These are phyloP conservation scores for Elymus sibiricus DNA, from an alignment of 176 grass and related monocot species.

Conservation along the genomic window DNA sequence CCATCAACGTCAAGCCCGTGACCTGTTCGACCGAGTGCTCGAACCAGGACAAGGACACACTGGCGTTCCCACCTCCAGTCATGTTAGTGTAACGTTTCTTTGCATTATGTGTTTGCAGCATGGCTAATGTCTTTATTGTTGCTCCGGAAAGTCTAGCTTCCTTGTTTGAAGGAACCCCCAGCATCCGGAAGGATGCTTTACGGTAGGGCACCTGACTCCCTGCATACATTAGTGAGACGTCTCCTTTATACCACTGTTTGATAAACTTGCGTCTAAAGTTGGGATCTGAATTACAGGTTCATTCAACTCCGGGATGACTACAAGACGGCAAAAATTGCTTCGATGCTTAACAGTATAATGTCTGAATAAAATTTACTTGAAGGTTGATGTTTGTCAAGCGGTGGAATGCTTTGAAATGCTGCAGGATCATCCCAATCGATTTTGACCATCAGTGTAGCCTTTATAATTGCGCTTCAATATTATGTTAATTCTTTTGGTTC, in stretches of 20 bases:
- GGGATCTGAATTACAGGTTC: constrained; percentile 57
- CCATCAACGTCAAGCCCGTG: no score
- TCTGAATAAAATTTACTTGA: constrained; percentile 40
- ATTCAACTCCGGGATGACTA: constrained; percentile 98
- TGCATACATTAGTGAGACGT: neutral
- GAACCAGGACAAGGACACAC: no score
- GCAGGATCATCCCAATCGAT: neutral
- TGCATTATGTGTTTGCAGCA: constrained; percentile 40
- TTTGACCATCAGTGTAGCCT: constrained; percentile 6
- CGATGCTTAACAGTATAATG: constrained; percentile 79
- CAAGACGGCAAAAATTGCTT: constrained; percentile 88
- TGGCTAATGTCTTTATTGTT: constrained; percentile 98
- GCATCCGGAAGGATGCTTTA: constrained; percentile 90
- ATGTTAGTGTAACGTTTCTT: constrained; percentile 26
- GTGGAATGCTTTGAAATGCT: neutral
- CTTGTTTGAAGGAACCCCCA: constrained; percentile 90
- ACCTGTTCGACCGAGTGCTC: no score
- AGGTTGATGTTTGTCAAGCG: neutral
- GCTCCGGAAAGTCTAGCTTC: constrained; percentile 97
- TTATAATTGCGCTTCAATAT: constrained; percentile 35
- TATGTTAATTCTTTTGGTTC: constrained; percentile 24
- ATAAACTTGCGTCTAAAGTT: neutral
- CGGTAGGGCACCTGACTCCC: constrained; percentile 44
- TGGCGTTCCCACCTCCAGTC: no score
- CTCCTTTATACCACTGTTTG: neutral